Evolutionary conservation across 1,284 basidiomycete species (phyloP), one percentile per base, ranked within the genome.

Genomic region (Naganishia sp.): DNA sequence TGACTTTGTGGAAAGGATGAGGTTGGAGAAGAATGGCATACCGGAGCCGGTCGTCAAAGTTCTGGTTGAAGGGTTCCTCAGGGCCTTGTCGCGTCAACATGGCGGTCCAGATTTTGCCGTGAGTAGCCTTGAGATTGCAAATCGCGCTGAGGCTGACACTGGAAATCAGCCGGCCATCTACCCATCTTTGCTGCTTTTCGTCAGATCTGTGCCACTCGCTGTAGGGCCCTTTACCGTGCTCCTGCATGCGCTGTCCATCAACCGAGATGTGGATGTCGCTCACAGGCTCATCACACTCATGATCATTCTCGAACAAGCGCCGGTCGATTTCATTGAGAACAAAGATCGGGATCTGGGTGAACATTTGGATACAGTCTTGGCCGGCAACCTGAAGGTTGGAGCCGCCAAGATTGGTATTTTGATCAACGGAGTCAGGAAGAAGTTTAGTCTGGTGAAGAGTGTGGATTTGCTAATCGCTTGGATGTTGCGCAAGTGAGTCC

Each of bases 1-100:
- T 31, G 92, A 92, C 59, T 91, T 90, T 71, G 82, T 96, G 53
- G 84, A 86, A 42, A 81, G 84, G 33, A 80, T 73, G 18, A 70
- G 73, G 18, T 53, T 69, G 9, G 75, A 75, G 25, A 72, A 73
- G 42, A 70, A 70, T 7, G 71, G 67, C 13, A 64, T 74, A 2
- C 50, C 71, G 0, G 79, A 80, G 65, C 74, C 72, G 1, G 61
- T 77, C 11, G 78, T 80, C 52, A 78, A 78, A 68, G 55, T 75
- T n/a, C 69, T 80, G n/a, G 75, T 79, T 6, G 78, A 79, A 70
- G 71, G 74, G 0, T 78, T 78, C 54, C 75, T 77, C 18, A 63
- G 28, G 53, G 52, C 49, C 0, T 64, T 80, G 18, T 70, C 71
- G 2, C 71, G 70, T 1, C 68, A 68, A 28, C 68, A 67, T 28